Evolutionary conservation across 1,284 basidiomycete genomes (phyloP).

Genomic region (Ganoderma resinaceum): DNA sequence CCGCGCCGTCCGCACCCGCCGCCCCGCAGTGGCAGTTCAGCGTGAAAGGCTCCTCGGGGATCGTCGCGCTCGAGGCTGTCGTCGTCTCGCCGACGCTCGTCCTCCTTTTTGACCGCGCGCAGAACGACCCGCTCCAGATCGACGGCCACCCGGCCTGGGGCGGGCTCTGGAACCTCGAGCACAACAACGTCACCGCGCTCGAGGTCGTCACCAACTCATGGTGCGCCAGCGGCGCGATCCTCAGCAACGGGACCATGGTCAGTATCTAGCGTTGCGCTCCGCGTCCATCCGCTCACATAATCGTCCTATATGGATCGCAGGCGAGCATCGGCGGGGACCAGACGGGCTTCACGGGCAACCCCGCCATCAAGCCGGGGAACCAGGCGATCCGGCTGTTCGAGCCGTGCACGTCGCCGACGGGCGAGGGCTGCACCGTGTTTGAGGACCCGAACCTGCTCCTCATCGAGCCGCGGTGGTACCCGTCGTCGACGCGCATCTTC

Average conservation of each 20-base stretch:
- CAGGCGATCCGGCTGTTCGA: slow-evolving; percentile 45
- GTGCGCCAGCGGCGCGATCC: slow-evolving; percentile 40
- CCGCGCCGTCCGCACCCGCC: slow-evolving; percentile 18
- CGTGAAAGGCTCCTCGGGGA: slow-evolving; percentile 45
- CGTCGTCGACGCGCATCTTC: slow-evolving; percentile 47
- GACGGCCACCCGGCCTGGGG: slow-evolving; percentile 11
- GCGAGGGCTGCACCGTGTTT: slow-evolving; percentile 45
- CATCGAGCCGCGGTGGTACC: slow-evolving; percentile 48
- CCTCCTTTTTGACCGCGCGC: slow-evolving; percentile 52
- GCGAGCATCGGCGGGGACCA: slow-evolving; percentile 51
- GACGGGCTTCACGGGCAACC: slow-evolving; percentile 47
- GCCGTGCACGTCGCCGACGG: slow-evolving; percentile 43
- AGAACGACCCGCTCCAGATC: slow-evolving; percentile 37
- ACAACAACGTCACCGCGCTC: slow-evolving; percentile 22
- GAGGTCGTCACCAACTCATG: slow-evolving; percentile 19
- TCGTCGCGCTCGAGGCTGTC: slow-evolving; percentile 53
- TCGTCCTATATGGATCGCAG: slow-evolving; percentile 36
- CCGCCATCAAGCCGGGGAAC: slow-evolving; percentile 35
- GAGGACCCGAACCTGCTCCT: slow-evolving; percentile 48
- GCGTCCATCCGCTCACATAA: neutral
- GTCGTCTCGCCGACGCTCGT: slow-evolving; percentile 53
- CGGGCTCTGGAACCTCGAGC: slow-evolving; percentile 36
- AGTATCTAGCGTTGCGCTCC: slow-evolving; percentile 10
- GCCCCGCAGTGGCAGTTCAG: slow-evolving; percentile 17
- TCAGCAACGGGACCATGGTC: slow-evolving; percentile 57